A percentile compares a stretch with the other conserved stretches of the same genome.
These are phyloP conservation scores for Carnegiea gigantea DNA, from an alignment of 179 eudicot species.

Conservation along the genomic window DNA sequence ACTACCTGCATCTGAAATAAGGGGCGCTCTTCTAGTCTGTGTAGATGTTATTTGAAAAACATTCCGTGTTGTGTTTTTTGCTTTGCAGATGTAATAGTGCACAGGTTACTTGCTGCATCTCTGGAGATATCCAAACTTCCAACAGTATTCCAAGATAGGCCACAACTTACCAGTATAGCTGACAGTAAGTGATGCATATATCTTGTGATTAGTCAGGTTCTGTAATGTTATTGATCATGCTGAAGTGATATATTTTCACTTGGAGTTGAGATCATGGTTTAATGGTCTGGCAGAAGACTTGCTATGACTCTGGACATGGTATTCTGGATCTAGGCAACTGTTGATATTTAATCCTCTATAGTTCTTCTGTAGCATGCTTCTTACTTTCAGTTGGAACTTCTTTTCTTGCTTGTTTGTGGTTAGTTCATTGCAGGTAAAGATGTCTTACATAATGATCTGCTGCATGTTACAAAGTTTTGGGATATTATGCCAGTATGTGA, in stretches of 20 bases:
- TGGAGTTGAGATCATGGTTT: background rate
- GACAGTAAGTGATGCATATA: slow-evolving; percentile 67
- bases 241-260: background rate
- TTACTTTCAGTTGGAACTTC: too few relatives aligned
- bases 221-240: background rate
- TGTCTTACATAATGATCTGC: too few relatives aligned
- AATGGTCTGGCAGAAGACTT: background rate
- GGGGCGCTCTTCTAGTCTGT: background rate
- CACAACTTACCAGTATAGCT: slow-evolving; percentile 79
- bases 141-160: slow-evolving; percentile 70
- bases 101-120: slow-evolving; percentile 92
- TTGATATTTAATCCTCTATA: background rate
- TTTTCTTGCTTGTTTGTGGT: too few relatives aligned
- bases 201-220: background rate
- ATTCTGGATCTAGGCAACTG: background rate
- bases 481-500: too few relatives aligned
- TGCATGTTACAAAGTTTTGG: too few relatives aligned
- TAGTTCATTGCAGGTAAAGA: too few relatives aligned
- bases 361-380: background rate
- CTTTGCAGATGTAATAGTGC: slow-evolving; percentile 87
- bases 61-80: background rate
- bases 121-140: slow-evolving; percentile 88
- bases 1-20: background rate
- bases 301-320: background rate
- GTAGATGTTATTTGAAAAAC: background rate